Base-by-base conservation (phyloP, 2,329 filamentous ascomycete genomes). In the Penicillium crustosum region DNA sequence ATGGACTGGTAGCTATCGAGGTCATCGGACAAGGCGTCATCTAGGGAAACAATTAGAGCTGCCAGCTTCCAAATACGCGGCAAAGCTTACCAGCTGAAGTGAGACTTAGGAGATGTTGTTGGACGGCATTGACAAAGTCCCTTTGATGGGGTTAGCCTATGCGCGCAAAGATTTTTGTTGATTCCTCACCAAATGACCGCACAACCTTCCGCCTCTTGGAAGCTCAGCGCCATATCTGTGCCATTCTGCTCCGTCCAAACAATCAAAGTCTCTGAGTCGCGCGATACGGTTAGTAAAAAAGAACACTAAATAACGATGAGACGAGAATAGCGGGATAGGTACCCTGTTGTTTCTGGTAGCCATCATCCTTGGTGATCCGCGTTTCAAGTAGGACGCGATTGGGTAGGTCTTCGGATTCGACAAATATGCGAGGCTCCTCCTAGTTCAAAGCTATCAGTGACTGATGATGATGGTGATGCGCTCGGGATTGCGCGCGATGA, bases 311-410 rank as follows among this genome's bases (percentile, higher is more conserved):
- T 5, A 27, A 19, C 12, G 31, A 51, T 45, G 53, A 53, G 31
- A 59, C 35, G 51, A 39, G 48, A 31, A 53, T 73, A 79, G 69
- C 47, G 58, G 62, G 53, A 59, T 60, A 55, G 58, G 62, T 84
- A 89, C 91, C 91, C 88, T 97, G 93, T 76, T 99, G 94, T 78
- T 97, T 96, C 78, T 97, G 93, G 73, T 97, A 97, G 59, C 90
- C 90, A 84, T 97, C 93, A 71, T 97, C 93, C 75, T 92, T 96
- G 61, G 87, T 86, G 64, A 99, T 95, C 71, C 86, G 89, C 38
- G 93, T 96, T 76, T 97, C 91, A 58, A 99, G 82, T 38, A 99
- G 81, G 63, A 91, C 84, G 63, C 91, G 86, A 53, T 89, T 85
- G 49, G 92, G 91, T 61, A 95, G 86, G 66, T 97, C 94, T 79